These are phyloP conservation scores for Aspergillus eucalypticola DNA, from an alignment of 2,329 filamentous ascomycete species.

Conservation along the genomic window DNA sequence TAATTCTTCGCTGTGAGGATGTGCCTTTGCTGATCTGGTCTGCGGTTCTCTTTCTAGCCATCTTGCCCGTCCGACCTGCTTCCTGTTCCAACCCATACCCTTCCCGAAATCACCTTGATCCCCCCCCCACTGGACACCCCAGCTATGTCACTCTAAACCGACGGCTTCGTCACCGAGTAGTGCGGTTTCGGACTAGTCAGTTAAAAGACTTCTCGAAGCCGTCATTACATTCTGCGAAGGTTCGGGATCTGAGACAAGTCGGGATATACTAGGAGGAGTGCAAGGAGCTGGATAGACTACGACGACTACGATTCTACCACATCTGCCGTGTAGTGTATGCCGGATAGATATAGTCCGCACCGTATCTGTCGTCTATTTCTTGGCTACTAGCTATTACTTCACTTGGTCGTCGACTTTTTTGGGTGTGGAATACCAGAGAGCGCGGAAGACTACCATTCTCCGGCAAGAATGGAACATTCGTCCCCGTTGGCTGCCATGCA, in stretches of 20 bases:
- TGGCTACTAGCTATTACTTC: background rate
- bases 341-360: conserved; percentile 21
- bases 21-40: conserved; percentile 15
- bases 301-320: conserved; percentile 12
- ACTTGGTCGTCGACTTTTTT: background rate
- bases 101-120: conserved; percentile 13
- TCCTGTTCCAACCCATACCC: conserved; percentile 12
- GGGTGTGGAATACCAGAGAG: background rate
- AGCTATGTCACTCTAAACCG: conserved; percentile 34
- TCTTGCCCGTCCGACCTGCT: conserved; percentile 13
- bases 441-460: conserved; percentile 11
- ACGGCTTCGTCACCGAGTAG: conserved; percentile 19
- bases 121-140: conserved; percentile 3
- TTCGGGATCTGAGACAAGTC: conserved; percentile 14
- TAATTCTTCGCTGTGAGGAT: conserved; percentile 2
- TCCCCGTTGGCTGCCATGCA: conserved; percentile 94
- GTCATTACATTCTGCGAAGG: conserved; percentile 13
- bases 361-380: conserved; percentile 9
- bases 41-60: conserved; percentile 13
- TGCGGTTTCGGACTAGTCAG: conserved; percentile 24
- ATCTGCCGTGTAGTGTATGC: conserved; percentile 23
- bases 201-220: conserved; percentile 23
- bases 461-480: conserved; percentile 75
- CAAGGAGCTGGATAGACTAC: conserved; percentile 11
- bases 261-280: conserved; percentile 8